Evolutionary conservation across 1,284 basidiomycete species (phyloP).

Genomic region (Sporisorium reilianum): DNA sequence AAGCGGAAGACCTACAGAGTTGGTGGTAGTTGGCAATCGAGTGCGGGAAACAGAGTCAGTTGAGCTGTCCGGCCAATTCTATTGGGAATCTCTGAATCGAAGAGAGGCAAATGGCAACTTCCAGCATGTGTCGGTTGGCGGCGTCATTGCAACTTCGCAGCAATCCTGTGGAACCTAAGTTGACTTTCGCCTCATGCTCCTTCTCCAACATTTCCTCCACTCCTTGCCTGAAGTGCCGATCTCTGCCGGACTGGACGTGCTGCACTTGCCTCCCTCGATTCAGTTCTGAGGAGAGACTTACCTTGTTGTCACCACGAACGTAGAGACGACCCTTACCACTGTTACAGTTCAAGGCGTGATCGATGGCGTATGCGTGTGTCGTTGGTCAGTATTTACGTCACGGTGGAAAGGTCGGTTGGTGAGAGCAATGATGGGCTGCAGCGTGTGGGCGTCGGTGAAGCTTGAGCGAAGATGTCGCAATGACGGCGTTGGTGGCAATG

Average conservation of each 20-base stretch:
- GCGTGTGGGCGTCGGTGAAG: not conserved
- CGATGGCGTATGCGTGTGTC: not conserved
- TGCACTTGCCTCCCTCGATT: not conserved
- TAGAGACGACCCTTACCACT: slow-evolving; percentile 68
- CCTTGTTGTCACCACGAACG: slow-evolving; percentile 70
- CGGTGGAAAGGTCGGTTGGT: not conserved
- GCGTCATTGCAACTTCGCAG: not conserved
- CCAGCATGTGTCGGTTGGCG: not conserved
- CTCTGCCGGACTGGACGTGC: not conserved
- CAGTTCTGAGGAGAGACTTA: slow-evolving; percentile 29
- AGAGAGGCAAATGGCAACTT: not conserved
- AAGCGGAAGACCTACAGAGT: slow-evolving; percentile 66
- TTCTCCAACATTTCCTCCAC: not conserved
- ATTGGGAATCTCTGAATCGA: not conserved
- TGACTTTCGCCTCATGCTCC: not conserved
- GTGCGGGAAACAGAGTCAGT: not conserved
- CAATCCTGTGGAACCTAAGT: not conserved
- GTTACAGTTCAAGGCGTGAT: slow-evolving; percentile 19
- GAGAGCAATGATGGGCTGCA: slow-evolving; percentile 22
- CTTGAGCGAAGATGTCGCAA: not conserved
- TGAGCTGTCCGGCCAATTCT: not conserved
- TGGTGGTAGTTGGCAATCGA: not conserved
- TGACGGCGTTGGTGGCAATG: too few species aligned
- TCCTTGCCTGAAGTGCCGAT: not conserved
- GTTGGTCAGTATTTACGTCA: slow-evolving; percentile 15